A percentile compares a stretch with the other conserved stretches of the same genome.
Conservation (phyloP, 306 rosid genomes). For the Dryas alaskensis region DNA sequence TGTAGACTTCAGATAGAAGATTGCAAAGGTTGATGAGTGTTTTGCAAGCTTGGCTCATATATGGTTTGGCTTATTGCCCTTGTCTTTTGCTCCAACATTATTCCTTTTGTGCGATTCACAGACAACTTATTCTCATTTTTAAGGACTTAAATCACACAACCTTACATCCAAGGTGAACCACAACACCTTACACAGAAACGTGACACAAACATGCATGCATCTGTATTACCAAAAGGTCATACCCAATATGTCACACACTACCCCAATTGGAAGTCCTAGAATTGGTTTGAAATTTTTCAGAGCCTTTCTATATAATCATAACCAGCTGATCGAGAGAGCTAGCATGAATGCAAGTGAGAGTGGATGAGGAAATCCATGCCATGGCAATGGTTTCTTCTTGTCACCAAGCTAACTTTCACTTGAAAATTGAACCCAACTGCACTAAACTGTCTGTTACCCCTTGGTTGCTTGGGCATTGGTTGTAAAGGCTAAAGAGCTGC, state of each 20-base stretch:
- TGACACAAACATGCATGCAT: neutral
- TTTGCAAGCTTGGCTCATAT: slow-evolving; percentile 14
- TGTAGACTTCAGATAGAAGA: slow-evolving; percentile 2
- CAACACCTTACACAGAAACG: neutral
- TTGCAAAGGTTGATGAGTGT: slow-evolving; percentile 7
- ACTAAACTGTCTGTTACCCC: slow-evolving; percentile 50
- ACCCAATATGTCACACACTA: slow-evolving; percentile 39
- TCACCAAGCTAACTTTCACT: slow-evolving; percentile 39
- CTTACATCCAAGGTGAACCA: too few species aligned
- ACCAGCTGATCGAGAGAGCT: slow-evolving; percentile 13
- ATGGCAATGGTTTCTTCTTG: slow-evolving; percentile 47
- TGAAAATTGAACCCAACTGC: slow-evolving; percentile 50
- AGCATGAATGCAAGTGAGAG: slow-evolving; percentile 15
- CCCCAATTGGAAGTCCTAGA: slow-evolving; percentile 20
- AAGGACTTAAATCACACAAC: neutral
- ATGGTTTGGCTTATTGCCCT: slow-evolving; percentile 19
- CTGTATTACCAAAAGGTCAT: slow-evolving; percentile 23
- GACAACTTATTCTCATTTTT: neutral
- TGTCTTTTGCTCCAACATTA: slow-evolving; percentile 14
- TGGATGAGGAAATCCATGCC: slow-evolving; percentile 55
- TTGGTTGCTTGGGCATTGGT: slow-evolving; percentile 60
- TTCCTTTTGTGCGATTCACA: slow-evolving; percentile 1
- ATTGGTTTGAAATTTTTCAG: slow-evolving; percentile 41
- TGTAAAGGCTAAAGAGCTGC: slow-evolving; percentile 43
- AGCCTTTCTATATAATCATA: slow-evolving; percentile 26